phyloP scores from a whole-genome alignment of 495 filamentous ascomycete species.

The Hamigera avellanea region DNA sequence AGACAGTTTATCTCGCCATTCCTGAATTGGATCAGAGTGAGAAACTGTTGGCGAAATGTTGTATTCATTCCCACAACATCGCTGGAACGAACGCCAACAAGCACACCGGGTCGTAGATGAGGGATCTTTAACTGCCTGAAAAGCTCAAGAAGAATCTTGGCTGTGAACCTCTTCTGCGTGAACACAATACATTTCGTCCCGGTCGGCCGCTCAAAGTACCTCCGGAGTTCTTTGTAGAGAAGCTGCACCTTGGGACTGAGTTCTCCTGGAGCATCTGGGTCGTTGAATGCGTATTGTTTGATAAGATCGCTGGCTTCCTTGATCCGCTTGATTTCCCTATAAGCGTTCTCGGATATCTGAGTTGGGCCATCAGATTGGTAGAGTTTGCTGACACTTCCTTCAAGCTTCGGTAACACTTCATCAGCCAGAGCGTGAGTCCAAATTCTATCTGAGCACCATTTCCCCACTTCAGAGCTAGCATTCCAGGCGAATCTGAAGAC shows the following conservation, averaged over 20 bases:
- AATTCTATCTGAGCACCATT: conserved; percentile 77
- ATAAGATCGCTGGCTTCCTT: conserved; percentile 49
- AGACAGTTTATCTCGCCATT: conserved; percentile 78
- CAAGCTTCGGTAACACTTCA: conserved; percentile 50
- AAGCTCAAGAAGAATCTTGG: conserved; percentile 55
- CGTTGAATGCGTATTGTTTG: conserved; percentile 31
- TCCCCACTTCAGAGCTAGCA: conserved; percentile 59
- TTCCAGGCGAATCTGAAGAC: conserved; percentile 45
- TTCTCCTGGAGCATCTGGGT: conserved; percentile 25
- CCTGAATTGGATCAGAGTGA: conserved; percentile 66
- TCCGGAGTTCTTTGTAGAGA: conserved; percentile 43
- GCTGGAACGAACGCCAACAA: conserved; percentile 48
- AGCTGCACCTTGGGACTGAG: conserved; percentile 65
- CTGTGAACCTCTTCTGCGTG: conserved; percentile 66
- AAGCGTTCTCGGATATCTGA: conserved; percentile 25
- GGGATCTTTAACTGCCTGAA: conserved; percentile 45
- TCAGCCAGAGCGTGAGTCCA: conserved; percentile 66
- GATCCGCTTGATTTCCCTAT: conserved; percentile 41
- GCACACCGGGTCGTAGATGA: conserved; percentile 50
- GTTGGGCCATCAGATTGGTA: conserved; percentile 10
- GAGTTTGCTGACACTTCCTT: conserved; percentile 41
- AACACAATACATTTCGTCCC: conserved; percentile 80
- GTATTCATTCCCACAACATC: conserved; percentile 44
- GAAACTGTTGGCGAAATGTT: conserved; percentile 63
- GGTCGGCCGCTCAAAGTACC: conserved; percentile 43